phyloP scores from a whole-genome alignment of 192 early-diverging fungal genomes.

The Piromyces sp. region DNA sequence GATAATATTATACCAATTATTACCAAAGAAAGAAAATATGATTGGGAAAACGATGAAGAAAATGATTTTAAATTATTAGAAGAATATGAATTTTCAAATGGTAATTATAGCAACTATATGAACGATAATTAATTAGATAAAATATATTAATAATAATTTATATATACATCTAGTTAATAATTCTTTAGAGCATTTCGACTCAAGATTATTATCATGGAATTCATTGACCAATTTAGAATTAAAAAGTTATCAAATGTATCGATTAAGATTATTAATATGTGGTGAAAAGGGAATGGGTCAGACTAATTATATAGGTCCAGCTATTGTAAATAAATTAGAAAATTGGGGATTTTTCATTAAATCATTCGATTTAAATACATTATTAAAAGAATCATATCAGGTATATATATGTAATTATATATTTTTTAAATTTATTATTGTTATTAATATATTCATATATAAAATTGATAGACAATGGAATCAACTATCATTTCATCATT shows the following conservation, averaged over 20 bases:
- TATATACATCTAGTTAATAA: too few relatives aligned
- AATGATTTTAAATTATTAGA: not conserved
- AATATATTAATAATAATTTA: too few relatives aligned
- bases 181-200: not conserved
- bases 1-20: not conserved
- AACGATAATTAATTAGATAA: too few relatives aligned
- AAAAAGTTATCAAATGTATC: constrained; percentile 10
- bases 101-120: too few relatives aligned
- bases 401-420: not conserved
- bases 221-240: not conserved
- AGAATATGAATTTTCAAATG: not conserved
- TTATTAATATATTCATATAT: not conserved
- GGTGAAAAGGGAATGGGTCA: constrained; percentile 46
- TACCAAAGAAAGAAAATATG: not conserved
- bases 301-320: constrained; percentile 21
- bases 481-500: constrained; percentile 32
- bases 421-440: too few relatives aligned
- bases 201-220: not conserved
- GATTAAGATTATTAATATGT: constrained; percentile 39
- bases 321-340: constrained; percentile 32
- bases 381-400: constrained; percentile 20
- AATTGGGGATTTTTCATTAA: constrained; percentile 27
- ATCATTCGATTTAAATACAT: constrained; percentile 27
- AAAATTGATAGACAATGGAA: constrained; percentile 10
- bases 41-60: not conserved